Conservation (phyloP, 2,329 filamentous ascomycete species). For the Alternaria ethzedia region DNA sequence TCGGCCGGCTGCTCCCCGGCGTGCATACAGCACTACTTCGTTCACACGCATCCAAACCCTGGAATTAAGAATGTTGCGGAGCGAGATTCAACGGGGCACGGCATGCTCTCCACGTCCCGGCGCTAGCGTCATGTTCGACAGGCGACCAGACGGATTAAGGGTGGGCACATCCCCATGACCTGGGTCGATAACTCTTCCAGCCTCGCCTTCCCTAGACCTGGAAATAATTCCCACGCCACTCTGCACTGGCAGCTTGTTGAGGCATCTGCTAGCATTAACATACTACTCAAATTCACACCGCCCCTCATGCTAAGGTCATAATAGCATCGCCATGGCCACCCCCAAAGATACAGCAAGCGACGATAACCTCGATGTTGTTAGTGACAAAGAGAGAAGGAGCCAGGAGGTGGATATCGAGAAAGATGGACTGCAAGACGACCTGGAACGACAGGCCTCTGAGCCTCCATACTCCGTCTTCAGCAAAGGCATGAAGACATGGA, state of each 20-base stretch:
- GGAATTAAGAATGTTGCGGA: neutral
- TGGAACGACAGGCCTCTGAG: slow-evolving; percentile 32
- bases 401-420: slow-evolving; percentile 24
- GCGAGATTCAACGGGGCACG: neutral
- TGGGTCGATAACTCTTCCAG: neutral
- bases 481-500: slow-evolving; percentile 52
- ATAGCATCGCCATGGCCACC: neutral
- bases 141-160: slow-evolving; percentile 2
- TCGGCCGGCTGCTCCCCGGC: neutral
- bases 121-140: slow-evolving; percentile 8
- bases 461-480: slow-evolving; percentile 42
- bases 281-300: neutral
- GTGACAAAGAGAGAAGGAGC: neutral
- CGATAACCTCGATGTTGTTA: neutral
- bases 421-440: slow-evolving; percentile 4
- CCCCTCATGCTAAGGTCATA: neutral
- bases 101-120: slow-evolving; percentile 6
- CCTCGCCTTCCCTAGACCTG: neutral
- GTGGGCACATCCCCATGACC: slow-evolving; percentile 2
- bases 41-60: neutral
- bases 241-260: neutral
- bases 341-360: neutral
- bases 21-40: neutral
- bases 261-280: neutral
- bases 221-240: neutral